phyloP scores from a whole-genome alignment of 1,139 yeast species.

The Debaryomycetaceae sp. region DNA sequence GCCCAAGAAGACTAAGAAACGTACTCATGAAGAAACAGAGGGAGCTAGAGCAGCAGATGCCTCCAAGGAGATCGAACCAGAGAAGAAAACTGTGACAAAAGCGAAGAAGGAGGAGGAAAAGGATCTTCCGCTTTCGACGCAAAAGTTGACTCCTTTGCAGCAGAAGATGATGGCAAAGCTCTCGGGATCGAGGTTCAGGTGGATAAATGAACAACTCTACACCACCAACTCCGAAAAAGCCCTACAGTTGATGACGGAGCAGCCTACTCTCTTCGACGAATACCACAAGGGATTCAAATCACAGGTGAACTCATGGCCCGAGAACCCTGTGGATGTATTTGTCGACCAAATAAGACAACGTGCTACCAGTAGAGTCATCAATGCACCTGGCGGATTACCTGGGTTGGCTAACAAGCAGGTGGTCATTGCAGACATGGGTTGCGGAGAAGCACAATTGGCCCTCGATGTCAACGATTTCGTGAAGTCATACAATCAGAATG shows the following conservation, averaged over 20 bases:
- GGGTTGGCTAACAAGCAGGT: slow-evolving; percentile 54
- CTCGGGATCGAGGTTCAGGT: slow-evolving; percentile 91
- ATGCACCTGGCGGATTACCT: slow-evolving; percentile 95
- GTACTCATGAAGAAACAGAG: slow-evolving; percentile 6
- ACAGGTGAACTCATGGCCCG: slow-evolving; percentile 97
- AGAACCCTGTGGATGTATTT: slow-evolving; percentile 90
- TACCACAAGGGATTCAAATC: slow-evolving; percentile 93
- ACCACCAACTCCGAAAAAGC: slow-evolving; percentile 82
- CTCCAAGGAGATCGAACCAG: neutral
- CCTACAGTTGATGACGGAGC: slow-evolving; percentile 63
- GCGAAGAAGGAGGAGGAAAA: neutral
- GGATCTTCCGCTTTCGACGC: slow-evolving; percentile 15
- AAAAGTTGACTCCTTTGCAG: slow-evolving; percentile 81
- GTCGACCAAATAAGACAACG: slow-evolving; percentile 67
- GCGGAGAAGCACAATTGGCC: slow-evolving; percentile 93
- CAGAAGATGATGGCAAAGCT: slow-evolving; percentile 94
- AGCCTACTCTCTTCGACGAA: slow-evolving; percentile 88
- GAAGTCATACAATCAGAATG: slow-evolving; percentile 29
- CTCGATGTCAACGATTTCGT: slow-evolving; percentile 56
- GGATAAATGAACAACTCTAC: slow-evolving; percentile 95
- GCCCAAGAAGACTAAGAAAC: slow-evolving; percentile 3
- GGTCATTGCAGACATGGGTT: slow-evolving; percentile 96
- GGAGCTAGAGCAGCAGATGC: slow-evolving; percentile 4
- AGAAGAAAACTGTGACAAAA: neutral
- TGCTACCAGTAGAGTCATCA: slow-evolving; percentile 57